Percentiles rank a stretch among this genome's conserved stretches.
These are phyloP conservation scores for Bondarzewia mesenterica DNA, from an alignment of 1,284 basidiomycete species.

Conservation along the genomic window DNA sequence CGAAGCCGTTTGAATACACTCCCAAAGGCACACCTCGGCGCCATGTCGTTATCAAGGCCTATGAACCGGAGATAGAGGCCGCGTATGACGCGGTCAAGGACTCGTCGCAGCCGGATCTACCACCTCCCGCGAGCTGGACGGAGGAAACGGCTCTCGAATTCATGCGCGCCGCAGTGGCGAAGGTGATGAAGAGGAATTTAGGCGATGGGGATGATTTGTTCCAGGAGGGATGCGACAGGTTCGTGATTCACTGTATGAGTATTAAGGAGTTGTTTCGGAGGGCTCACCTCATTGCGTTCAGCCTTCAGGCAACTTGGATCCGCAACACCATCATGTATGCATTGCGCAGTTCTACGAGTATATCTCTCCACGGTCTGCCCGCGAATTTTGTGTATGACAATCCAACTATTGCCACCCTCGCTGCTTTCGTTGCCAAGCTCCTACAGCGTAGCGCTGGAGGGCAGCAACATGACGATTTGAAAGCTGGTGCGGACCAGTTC, in stretches of 20 bases:
- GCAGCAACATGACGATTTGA: background rate
- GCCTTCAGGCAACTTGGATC: slow-evolving; percentile 12
- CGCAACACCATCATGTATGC: slow-evolving; percentile 10
- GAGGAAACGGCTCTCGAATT: slow-evolving; percentile 5
- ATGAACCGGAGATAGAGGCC: slow-evolving; percentile 22
- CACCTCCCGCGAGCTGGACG: slow-evolving; percentile 9
- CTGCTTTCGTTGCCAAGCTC: background rate
- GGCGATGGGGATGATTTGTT: slow-evolving; percentile 13
- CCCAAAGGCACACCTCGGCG: slow-evolving; percentile 22
- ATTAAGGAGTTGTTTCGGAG: background rate
- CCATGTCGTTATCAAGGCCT: slow-evolving; percentile 15
- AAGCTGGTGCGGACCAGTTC: background rate
- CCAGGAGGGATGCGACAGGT: slow-evolving; percentile 16
- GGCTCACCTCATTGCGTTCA: background rate
- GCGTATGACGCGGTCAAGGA: slow-evolving; percentile 13
- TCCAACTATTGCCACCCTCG: slow-evolving; percentile 3
- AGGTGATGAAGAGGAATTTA: slow-evolving; percentile 5
- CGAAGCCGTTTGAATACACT: slow-evolving; percentile 24
- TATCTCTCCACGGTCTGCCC: background rate
- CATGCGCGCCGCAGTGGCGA: slow-evolving; percentile 9
- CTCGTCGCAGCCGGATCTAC: slow-evolving; percentile 4
- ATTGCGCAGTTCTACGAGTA: background rate
- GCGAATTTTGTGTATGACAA: slow-evolving; percentile 7
- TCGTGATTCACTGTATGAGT: background rate
- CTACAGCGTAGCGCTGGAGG: background rate